Percentiles rank a stretch among this genome's conserved stretches.
Conservation (phyloP, 176 grass and related monocot species). For the Zoysia pacifica region DNA sequence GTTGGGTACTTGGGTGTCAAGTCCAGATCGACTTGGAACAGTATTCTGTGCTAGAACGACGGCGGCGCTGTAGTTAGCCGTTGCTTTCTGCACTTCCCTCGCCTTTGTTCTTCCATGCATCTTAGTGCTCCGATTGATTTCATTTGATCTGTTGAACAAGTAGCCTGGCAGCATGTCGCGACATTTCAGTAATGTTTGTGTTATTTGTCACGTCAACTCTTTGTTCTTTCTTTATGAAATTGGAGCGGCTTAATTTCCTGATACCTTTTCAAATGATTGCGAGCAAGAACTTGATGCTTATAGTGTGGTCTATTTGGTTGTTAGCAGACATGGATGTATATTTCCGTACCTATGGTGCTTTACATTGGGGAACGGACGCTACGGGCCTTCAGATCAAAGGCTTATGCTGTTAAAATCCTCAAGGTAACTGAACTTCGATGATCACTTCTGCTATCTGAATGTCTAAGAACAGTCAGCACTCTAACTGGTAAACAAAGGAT, state of each 20-base stretch:
- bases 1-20: neutral
- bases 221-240: neutral
- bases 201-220: neutral
- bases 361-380: constrained; percentile 67
- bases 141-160: neutral
- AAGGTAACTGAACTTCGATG: constrained; percentile 59
- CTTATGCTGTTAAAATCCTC: constrained; percentile 67
- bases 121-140: neutral
- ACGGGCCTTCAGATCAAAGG: constrained; percentile 70
- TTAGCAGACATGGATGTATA: constrained; percentile 97
- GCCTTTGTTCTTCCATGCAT: neutral
- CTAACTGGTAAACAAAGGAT: neutral
- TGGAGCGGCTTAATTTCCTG: neutral
- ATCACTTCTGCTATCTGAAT: constrained; percentile 2
- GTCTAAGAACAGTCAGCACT: neutral
- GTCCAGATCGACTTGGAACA: neutral
- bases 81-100: neutral
- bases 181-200: neutral
- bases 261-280: neutral
- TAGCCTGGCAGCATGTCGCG: neutral
- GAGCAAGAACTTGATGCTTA: constrained; percentile 16
- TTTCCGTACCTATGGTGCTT: constrained; percentile 63
- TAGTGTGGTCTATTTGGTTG: constrained; percentile 7
- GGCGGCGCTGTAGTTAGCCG: neutral
- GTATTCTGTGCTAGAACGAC: neutral